Percentiles rank a stretch among this genome's conserved stretches.
phyloP scores from a whole-genome alignment of 305 asterid species.

The Solanum aculeatissimum region DNA sequence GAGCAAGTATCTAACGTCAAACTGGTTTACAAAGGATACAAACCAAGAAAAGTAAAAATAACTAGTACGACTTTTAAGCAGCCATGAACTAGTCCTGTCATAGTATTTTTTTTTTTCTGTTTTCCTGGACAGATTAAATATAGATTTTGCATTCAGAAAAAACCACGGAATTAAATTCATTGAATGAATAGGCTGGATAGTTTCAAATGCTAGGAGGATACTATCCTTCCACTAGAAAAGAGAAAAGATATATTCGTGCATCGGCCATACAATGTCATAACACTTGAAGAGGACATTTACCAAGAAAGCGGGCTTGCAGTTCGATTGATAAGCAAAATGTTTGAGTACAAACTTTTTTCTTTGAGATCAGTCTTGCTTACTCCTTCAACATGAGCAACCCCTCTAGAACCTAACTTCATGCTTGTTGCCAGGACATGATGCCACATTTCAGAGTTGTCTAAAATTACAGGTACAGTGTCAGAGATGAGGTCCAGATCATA shows the following conservation, averaged over 20 bases:
- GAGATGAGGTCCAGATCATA: conserved; percentile 79
- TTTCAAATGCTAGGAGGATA: neutral
- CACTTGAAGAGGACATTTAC: conserved; percentile 18
- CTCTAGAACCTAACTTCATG: conserved; percentile 90
- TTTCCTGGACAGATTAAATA: neutral
- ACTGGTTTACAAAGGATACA: neutral
- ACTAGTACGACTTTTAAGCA: neutral
- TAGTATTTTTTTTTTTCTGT: neutral
- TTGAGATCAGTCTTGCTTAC: conserved; percentile 54
- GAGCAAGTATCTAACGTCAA: neutral
- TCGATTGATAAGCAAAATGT: conserved; percentile 81
- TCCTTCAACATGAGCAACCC: conserved; percentile 74
- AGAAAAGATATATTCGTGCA: neutral
- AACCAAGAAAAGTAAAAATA: neutral
- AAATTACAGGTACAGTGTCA: conserved; percentile 58
- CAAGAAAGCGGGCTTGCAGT: conserved; percentile 90
- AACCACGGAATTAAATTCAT: neutral
- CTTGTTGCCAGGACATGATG: conserved; percentile 71
- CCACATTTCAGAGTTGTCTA: conserved; percentile 88
- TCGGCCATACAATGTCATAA: neutral
- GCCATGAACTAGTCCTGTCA: neutral
- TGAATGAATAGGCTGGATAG: neutral
- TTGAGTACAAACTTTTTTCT: conserved; percentile 42
- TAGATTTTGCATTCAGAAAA: neutral
- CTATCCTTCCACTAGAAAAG: neutral